phyloP scores from a whole-genome alignment of 2,329 filamentous ascomycete species.

The Nothomitra cinnamomea region DNA sequence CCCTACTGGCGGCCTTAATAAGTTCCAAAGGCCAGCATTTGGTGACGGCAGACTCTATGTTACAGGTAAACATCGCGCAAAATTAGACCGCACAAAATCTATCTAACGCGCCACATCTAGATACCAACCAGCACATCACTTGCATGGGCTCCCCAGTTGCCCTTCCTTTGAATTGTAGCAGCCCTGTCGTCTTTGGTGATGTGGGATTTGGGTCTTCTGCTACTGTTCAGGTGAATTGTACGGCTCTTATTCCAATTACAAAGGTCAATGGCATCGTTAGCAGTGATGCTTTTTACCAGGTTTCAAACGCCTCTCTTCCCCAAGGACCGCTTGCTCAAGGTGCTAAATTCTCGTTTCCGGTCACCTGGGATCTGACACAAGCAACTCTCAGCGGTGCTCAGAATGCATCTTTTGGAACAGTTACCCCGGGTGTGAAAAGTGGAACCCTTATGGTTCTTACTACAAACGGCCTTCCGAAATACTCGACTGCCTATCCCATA shows the following conservation, averaged over 20 bases:
- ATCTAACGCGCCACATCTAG: not conserved
- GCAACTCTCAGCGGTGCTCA: slow-evolving; percentile 9
- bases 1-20: slow-evolving; percentile 13
- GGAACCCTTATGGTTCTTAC: slow-evolving; percentile 23
- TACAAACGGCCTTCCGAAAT: slow-evolving; percentile 22
- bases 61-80: slow-evolving; percentile 10
- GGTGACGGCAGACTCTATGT: slow-evolving; percentile 15
- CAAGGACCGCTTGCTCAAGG: slow-evolving; percentile 21
- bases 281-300: slow-evolving; percentile 21
- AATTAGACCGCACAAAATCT: slow-evolving; percentile 5
- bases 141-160: slow-evolving; percentile 18
- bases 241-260: slow-evolving; percentile 22
- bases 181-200: slow-evolving; percentile 24
- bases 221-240: slow-evolving; percentile 21
- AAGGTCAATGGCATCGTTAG: slow-evolving; percentile 22
- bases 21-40: slow-evolving; percentile 16
- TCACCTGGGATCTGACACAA: slow-evolving; percentile 22
- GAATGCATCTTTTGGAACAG: slow-evolving; percentile 14
- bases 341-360: slow-evolving; percentile 23
- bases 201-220: slow-evolving; percentile 19
- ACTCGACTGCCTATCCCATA: slow-evolving; percentile 10
- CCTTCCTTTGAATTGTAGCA: slow-evolving; percentile 24
- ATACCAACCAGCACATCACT: not conserved
- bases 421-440: slow-evolving; percentile 22
- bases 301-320: slow-evolving; percentile 23